Base-by-base conservation (phyloP, 768 basidiomycete genomes). In the Suillus brevipes region DNA sequence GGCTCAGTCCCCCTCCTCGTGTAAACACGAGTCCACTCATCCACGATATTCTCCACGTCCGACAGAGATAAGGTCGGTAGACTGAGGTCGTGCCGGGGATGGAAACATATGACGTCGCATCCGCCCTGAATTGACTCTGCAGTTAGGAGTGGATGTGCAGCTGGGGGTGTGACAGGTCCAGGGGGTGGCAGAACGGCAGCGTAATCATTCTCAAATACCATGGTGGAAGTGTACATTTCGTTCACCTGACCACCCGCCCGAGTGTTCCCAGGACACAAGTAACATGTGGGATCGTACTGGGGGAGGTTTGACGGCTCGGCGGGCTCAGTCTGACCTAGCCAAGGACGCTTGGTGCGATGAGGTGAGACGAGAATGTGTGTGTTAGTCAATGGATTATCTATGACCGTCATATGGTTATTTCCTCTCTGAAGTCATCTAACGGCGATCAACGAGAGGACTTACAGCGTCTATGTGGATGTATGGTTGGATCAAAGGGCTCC, bases 101-200 rank as follows among this genome's bases (percentile, higher is more conserved):
- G 89, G 76, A 94, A 97, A 70, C 92, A 84, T 61, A 97, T 75
- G 47, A 97, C 95, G 73, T 94, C 92, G 77, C 93, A 96, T n/a
- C 82, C 84, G 6, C 95, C 95, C 62, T 89, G 81, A 2, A 95
- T 83, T 2, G 95, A 90, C 65, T 89, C 82, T 0, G 83, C 77
- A 4, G 79, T 82, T 62, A 92, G 78, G 50, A 94, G 76, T 0
- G 89, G 89, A 68, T 92, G 89, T 0, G 80, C 73, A 1, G 83
- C 72, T 8, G 71, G 60, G 2, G 91, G 88, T 0, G 85, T 68
- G 31, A 74, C 65, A 6, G 91, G 89, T 23, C 78, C 77, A 1
- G 91, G 87, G 2, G 84, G 78, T 20, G 91, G 86, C 0, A 94
- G 79, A 10, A 95, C 79, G 13, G 94, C 92, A 4, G 94, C 85